Conservation (phyloP, 1,139 yeast species). For the Nakaseomyces kungkrabaensis region DNA sequence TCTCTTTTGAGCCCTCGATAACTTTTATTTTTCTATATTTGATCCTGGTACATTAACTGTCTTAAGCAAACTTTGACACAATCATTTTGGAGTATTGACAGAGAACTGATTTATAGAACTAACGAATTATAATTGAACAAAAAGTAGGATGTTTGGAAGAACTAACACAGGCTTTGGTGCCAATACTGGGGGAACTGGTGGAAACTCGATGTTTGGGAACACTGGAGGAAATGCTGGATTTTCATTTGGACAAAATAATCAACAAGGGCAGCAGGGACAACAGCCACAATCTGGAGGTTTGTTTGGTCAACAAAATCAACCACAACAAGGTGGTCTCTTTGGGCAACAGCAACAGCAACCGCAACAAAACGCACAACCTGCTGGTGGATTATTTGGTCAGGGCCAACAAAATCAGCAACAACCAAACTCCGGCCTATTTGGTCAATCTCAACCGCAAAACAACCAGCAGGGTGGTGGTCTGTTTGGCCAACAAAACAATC, state of each 20-base stretch:
- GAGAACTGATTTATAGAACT: too few relatives aligned
- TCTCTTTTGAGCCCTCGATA: too few relatives aligned
- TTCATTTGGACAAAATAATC: constrained; percentile 5
- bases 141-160: background rate
- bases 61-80: too few relatives aligned
- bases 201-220: background rate
- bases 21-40: too few relatives aligned
- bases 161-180: constrained; percentile 5
- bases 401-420: constrained; percentile 5
- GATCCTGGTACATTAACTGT: too few relatives aligned
- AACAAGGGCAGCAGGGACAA: background rate
- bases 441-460: constrained; percentile 10
- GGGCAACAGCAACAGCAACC: constrained; percentile 6
- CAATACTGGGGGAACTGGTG: background rate
- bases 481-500: constrained; percentile 5
- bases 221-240: constrained; percentile 1
- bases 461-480: background rate
- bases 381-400: constrained; percentile 8
- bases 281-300: constrained; percentile 17
- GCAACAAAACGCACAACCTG: constrained; percentile 29
- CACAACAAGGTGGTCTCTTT: constrained; percentile 5
- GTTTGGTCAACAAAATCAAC: constrained; percentile 21
- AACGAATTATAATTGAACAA: too few relatives aligned
- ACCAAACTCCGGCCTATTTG: constrained; percentile 23
- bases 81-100: too few relatives aligned